These are phyloP conservation scores for Talaromyces islandicus DNA, from an alignment of 2,329 filamentous ascomycete species.

Conservation along the genomic window DNA sequence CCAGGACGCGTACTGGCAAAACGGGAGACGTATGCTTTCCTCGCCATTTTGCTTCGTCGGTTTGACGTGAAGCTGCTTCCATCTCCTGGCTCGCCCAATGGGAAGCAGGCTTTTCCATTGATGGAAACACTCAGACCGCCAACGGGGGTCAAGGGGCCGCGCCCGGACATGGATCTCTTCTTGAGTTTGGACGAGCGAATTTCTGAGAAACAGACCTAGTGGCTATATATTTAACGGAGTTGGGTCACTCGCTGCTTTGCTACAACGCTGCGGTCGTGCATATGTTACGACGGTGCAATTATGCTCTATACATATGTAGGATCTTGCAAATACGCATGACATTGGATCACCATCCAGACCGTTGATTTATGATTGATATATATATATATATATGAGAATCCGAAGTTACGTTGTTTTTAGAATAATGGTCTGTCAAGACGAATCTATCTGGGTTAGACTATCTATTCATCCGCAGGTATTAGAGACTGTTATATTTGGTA, in stretches of 20 bases:
- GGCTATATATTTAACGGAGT: neutral
- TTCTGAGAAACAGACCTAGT: neutral
- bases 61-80: neutral
- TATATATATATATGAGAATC: no score
- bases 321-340: no score
- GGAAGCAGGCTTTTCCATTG: neutral
- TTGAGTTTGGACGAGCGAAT: neutral
- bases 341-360: no score
- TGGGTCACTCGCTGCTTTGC: no score
- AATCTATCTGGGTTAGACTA: neutral
- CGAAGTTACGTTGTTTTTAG: no score
- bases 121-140: neutral
- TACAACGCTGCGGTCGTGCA: no score
- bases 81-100: neutral
- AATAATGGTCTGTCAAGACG: neutral
- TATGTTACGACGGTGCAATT: no score
- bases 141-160: neutral
- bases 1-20: neutral
- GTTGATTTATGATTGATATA: no score
- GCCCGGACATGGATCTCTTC: neutral
- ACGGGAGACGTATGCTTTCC: neutral
- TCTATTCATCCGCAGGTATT: neutral
- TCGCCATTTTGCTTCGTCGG: neutral
- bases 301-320: no score
- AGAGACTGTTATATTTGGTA: neutral